Percentiles rank a stretch among this genome's conserved stretches.
Evolutionary conservation across 2,329 filamentous ascomycete genomes (phyloP).

Genomic region (Leptodontidium sp.): DNA sequence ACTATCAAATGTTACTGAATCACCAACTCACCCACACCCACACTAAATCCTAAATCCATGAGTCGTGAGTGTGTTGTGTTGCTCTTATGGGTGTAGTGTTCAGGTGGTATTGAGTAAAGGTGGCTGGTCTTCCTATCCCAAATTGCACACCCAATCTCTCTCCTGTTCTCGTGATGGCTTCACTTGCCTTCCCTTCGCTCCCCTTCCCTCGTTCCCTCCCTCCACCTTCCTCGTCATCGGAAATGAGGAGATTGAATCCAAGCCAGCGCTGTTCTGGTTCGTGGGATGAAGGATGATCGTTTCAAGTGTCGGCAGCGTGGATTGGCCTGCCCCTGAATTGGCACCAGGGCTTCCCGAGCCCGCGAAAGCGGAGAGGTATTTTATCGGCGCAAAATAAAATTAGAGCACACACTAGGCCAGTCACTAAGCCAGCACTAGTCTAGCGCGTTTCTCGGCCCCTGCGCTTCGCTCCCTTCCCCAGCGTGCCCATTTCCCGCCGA

Average conservation of each 20-base stretch:
- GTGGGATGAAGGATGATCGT: slow-evolving; percentile 1
- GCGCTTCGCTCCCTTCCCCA: not conserved
- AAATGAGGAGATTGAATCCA: slow-evolving; percentile 15
- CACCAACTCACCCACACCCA: not conserved
- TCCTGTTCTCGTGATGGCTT: slow-evolving; percentile 8
- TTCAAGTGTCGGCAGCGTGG: slow-evolving; percentile 1
- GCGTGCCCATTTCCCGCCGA: slow-evolving; percentile 4
- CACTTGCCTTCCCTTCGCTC: not conserved
- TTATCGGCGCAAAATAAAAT: not conserved
- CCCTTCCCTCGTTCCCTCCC: too few species aligned
- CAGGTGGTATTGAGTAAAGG: not conserved
- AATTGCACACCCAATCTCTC: slow-evolving; percentile 7
- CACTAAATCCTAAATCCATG: not conserved
- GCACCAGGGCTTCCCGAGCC: slow-evolving; percentile 1
- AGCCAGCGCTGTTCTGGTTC: not conserved
- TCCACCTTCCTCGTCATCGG: slow-evolving; percentile 18
- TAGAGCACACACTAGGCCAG: not conserved
- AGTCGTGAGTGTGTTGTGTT: not conserved
- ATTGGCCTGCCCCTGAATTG: not conserved
- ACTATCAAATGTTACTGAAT: not conserved
- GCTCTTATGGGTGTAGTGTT: not conserved
- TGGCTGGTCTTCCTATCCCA: slow-evolving; percentile 9
- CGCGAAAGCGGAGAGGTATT: slow-evolving; percentile 5
- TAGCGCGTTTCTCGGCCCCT: not conserved
- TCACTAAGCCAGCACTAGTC: not conserved